phyloP scores from a whole-genome alignment of 768 basidiomycete species.

The Lentinula sp. region DNA sequence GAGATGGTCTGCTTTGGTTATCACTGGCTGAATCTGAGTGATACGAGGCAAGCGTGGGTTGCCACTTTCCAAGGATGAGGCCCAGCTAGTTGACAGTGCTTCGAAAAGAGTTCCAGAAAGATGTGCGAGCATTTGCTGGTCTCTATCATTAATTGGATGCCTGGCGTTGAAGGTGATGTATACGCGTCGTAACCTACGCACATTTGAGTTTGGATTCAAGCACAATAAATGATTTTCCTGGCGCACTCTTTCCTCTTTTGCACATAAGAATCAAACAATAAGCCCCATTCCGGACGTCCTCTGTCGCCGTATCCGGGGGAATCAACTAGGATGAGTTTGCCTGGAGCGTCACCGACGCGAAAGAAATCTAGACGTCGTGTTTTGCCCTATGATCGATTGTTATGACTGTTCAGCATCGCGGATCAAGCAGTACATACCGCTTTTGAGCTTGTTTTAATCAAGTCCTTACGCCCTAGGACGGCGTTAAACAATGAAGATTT shows the following conservation, averaged over 20 bases:
- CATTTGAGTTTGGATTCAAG: background rate
- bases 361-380: conserved; percentile 71
- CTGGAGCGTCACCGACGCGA: conserved; percentile 45
- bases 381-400: conserved; percentile 43
- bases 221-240: background rate
- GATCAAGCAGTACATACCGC: conserved; percentile 39
- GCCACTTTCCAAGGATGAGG: background rate
- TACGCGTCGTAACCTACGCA: conserved; percentile 55
- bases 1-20: conserved; percentile 65
- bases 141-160: conserved; percentile 52
- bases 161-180: conserved; percentile 68
- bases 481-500: conserved; percentile 73
- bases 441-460: conserved; percentile 63
- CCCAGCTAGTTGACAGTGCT: conserved; percentile 6
- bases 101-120: conserved; percentile 35
- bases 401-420: background rate
- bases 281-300: conserved; percentile 73
- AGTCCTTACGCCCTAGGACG: conserved; percentile 48
- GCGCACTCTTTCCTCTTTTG: conserved; percentile 55
- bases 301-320: conserved; percentile 76
- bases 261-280: conserved; percentile 60
- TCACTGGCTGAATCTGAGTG: conserved; percentile 60
- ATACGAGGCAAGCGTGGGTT: conserved; percentile 34
- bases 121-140: conserved; percentile 55
- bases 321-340: conserved; percentile 54